These are phyloP conservation scores for Dioszegia crocea DNA, from an alignment of 768 basidiomycete genomes.

Conservation along the genomic window DNA sequence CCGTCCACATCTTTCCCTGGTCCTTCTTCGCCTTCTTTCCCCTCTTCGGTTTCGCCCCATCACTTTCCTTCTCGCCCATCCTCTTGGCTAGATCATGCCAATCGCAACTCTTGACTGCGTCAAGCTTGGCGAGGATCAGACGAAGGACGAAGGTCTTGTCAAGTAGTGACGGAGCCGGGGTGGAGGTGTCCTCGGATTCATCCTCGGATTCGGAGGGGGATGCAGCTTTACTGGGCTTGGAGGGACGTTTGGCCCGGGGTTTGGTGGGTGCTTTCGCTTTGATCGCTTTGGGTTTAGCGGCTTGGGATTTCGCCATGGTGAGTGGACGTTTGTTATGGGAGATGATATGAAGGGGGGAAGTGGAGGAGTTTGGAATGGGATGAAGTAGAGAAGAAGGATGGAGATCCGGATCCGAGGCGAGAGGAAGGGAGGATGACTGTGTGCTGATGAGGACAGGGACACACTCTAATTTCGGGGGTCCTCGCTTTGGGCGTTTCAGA, in stretches of 20 bases:
- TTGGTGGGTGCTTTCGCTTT: neutral
- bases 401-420: neutral
- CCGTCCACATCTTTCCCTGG: conserved; percentile 10
- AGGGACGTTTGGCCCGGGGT: neutral
- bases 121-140: conserved; percentile 22
- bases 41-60: conserved; percentile 9
- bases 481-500: neutral
- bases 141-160: conserved; percentile 14
- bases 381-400: neutral
- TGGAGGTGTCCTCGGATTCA: neutral
- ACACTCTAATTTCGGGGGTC: neutral
- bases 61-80: neutral
- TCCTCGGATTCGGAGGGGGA: neutral
- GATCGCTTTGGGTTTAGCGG: neutral
- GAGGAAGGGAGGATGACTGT: neutral
- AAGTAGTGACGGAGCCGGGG: neutral
- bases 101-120: conserved; percentile 24
- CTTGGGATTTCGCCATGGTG: neutral
- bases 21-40: conserved; percentile 6
- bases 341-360: neutral
- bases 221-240: neutral
- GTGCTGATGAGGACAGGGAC: neutral
- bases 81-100: conserved; percentile 23
- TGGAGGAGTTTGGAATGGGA: neutral
- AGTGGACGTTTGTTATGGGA: neutral